Base-by-base conservation (phyloP, 306 rosid genomes). In the Castanea crenata region DNA sequence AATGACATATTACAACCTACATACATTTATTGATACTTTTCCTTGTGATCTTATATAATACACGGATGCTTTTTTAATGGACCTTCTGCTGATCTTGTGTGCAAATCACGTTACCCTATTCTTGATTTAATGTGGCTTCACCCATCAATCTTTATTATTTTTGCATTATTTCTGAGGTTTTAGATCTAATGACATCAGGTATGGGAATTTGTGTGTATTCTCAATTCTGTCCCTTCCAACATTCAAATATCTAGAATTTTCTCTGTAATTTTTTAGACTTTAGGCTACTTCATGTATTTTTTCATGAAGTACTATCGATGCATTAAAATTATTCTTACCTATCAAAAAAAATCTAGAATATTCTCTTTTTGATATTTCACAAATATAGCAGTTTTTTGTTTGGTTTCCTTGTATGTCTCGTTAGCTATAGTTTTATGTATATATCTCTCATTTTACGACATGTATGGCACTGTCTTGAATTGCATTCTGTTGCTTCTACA, bases 401-500 rank as follows among this genome's bases (percentile, higher is more conserved):
- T 49, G 54, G 54, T 21, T 61, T 19, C 44, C 41, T 63, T 13
- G 19, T 3, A 13, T 29, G 3, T 12, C 9, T 32, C 0, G 19
- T 11, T 31, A 31, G 70, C 15, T 15, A 35, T 64, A 27, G 41
- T 18, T 32, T n/a, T 64, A 19, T 31, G 23, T 23, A 10, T 62
- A 9, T 64, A 38, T 29, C 12, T 4, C 32, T 35, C 18, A 18
- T 35, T 34, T 35, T 49, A 13, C 1, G 16, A 41, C 16, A 49
- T 49, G 14, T 49, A 44, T 27, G 63, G 70, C 46, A 52, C 49
- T 68, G 55, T 76, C 54, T 56, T 38, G 15, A 56, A 73, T 61
- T 79, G 73, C 51, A 55, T 20, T 63, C 15, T 76, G 63, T 76
- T 85, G 54, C 82, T 75, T 87, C 71, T 74, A 38, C 89, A 96